phyloP scores from a whole-genome alignment of 2,329 filamentous ascomycete genomes.

The Colletotrichum magnum region DNA sequence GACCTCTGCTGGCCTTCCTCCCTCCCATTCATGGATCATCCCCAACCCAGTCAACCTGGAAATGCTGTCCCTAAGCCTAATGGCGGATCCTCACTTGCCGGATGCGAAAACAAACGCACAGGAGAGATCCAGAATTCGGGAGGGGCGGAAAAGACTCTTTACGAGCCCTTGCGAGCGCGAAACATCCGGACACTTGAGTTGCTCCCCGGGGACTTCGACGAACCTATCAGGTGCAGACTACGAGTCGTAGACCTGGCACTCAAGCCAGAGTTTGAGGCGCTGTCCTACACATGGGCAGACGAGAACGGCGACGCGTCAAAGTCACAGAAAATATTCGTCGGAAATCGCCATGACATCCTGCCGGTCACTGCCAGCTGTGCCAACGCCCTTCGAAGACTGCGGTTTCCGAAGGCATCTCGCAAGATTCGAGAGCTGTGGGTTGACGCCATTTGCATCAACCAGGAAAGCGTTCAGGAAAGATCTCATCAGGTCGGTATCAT shows the following conservation, averaged over 20 bases:
- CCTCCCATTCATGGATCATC: background rate
- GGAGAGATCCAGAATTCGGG: too few relatives aligned
- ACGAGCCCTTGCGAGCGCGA: conserved; percentile 7
- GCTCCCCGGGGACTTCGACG: background rate
- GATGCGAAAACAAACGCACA: too few relatives aligned
- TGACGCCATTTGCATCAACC: conserved; percentile 32
- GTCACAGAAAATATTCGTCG: conserved; percentile 4
- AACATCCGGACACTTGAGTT: background rate
- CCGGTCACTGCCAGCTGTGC: conserved; percentile 6
- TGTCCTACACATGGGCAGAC: conserved; percentile 37
- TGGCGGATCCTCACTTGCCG: too few relatives aligned
- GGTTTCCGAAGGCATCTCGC: background rate
- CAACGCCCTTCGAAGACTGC: conserved; percentile 21
- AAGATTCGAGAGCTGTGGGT: conserved; percentile 7
- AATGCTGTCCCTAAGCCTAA: too few relatives aligned
- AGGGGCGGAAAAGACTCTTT: background rate
- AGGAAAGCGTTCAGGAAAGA: conserved; percentile 33
- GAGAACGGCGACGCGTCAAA: background rate
- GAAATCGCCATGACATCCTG: background rate
- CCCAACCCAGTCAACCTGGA: too few relatives aligned
- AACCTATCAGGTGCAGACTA: background rate
- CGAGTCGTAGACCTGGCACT: background rate
- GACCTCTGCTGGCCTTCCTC: conserved; percentile 27
- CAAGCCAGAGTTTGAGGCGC: conserved; percentile 27
- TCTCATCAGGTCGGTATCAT: conserved; percentile 42